Base-by-base conservation (phyloP, 805 yeast genomes). In the Wickerhamomyces subpelliculosus region DNA sequence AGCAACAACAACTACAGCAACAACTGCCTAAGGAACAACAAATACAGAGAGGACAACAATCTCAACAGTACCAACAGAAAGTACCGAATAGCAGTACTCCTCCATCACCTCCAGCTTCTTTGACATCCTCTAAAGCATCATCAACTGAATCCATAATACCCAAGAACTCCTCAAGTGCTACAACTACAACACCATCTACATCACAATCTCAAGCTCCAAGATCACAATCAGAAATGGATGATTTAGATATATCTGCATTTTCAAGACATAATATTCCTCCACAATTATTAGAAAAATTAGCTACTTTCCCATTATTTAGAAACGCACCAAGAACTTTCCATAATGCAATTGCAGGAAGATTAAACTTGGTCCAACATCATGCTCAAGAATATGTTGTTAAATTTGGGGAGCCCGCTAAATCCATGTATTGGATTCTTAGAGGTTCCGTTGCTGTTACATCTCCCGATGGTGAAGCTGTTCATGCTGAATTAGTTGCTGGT, bases 341-440 rank as follows among this genome's bases (percentile, higher is more conserved):
- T 46, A 60, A 68, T 26, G 78, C 76, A 27, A 67, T 84, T 5
- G 78, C 80, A 0, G 64, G 76, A 24, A 71, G 75, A 38, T 61
- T 83, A 18, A 69, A 72, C 34, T 65, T 81, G 8, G 71, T 79
- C 42, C 82, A 76, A 40, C 75, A 68, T 43, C 78, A 74, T 42
- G 80, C 89, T 0, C 85, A 80, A 47, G 83, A 78, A 43, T 78
- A 74, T 52, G 78, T 83, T 27, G 77, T 83, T 32, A 76, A 75
- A 41, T 75, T 70, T 45, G 89, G 90, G 2, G 88, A 82, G 46
- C 81, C 79, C 1, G 78, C 87, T 2, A 73, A 72, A 47, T 73
- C 89, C 17, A 81, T 84, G 85, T 83, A 81, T 52, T 82, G 90
- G 88, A 78, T 83, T 27, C 57, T 83, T 13, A 73, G 82, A 49